These are phyloP conservation scores for Dichotomopilus funicola DNA, from an alignment of 2,329 filamentous ascomycete genomes.

Conservation along the genomic window DNA sequence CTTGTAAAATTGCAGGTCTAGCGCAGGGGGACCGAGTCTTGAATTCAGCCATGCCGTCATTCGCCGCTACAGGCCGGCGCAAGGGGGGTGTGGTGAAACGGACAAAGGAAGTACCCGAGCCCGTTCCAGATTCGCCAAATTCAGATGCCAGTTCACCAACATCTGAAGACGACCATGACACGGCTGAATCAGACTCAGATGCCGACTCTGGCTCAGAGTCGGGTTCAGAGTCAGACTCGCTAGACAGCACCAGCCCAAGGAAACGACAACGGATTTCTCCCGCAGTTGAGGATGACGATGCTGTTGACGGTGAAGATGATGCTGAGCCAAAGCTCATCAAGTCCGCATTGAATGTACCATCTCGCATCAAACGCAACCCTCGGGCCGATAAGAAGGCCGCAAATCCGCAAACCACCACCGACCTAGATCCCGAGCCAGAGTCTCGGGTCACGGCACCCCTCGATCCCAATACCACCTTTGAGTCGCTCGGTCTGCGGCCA, in stretches of 20 bases:
- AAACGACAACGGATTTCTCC: conserved; percentile 40
- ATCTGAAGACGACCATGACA: neutral
- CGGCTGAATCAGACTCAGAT: conserved; percentile 12
- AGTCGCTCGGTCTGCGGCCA: conserved; percentile 64
- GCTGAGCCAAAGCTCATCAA: conserved; percentile 29
- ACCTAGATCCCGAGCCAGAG: conserved; percentile 7
- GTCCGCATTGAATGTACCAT: conserved; percentile 44
- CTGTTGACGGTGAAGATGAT: conserved; percentile 22
- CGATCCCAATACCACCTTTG: conserved; percentile 59
- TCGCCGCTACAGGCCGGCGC: conserved; percentile 1
- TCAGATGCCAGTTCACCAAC: conserved; percentile 14
- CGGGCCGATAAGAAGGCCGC: conserved; percentile 10
- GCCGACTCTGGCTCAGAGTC: conserved; percentile 37
- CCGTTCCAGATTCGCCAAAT: conserved; percentile 5
- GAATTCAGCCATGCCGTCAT: conserved; percentile 16
- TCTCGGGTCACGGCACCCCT: conserved; percentile 42
- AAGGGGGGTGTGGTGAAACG: neutral
- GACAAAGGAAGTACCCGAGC: conserved; percentile 2
- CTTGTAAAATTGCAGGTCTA: too few relatives aligned
- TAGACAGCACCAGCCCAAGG: conserved; percentile 37
- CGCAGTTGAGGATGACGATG: conserved; percentile 22
- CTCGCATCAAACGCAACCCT: conserved; percentile 42
- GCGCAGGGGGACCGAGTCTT: neutral
- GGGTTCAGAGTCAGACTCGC: conserved; percentile 16
- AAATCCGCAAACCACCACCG: neutral